These are phyloP conservation scores for Penicillium brevicompactum DNA, from an alignment of 2,329 filamentous ascomycete genomes.

Conservation along the genomic window DNA sequence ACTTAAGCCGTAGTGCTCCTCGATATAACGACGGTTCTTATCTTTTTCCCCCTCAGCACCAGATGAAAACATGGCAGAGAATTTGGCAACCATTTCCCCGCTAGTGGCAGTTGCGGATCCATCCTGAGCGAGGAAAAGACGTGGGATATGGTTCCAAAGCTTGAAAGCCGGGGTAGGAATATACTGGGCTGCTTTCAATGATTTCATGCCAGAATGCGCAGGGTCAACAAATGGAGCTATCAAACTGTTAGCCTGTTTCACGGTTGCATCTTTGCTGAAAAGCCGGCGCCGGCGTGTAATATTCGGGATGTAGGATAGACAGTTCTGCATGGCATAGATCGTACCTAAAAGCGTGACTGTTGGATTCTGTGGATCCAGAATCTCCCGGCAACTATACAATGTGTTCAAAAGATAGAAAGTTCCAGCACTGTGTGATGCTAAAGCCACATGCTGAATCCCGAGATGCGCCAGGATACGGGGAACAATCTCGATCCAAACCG, in stretches of 20 bases:
- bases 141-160: slow-evolving; percentile 31
- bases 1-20: slow-evolving; percentile 21
- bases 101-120: slow-evolving; percentile 25
- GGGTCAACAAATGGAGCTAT: slow-evolving; percentile 49
- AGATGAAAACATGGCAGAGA: slow-evolving; percentile 11
- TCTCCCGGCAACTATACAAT: slow-evolving; percentile 33
- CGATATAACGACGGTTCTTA: slow-evolving; percentile 17
- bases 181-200: slow-evolving; percentile 28
- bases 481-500: slow-evolving; percentile 45
- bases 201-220: slow-evolving; percentile 35
- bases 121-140: slow-evolving; percentile 26
- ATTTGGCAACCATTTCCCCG: slow-evolving; percentile 9
- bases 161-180: slow-evolving; percentile 27
- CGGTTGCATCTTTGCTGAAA: slow-evolving; percentile 9
- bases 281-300: neutral
- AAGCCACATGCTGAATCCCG: slow-evolving; percentile 39
- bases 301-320: neutral
- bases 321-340: neutral
- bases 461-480: slow-evolving; percentile 42
- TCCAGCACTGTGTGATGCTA: slow-evolving; percentile 46
- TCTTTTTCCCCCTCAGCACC: slow-evolving; percentile 5
- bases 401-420: slow-evolving; percentile 48
- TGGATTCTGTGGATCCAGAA: slow-evolving; percentile 26
- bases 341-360: neutral
- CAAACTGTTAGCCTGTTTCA: slow-evolving; percentile 20